Evolutionary conservation across 1,284 basidiomycete genomes (phyloP).

Genomic region (Fomes fomentarius): DNA sequence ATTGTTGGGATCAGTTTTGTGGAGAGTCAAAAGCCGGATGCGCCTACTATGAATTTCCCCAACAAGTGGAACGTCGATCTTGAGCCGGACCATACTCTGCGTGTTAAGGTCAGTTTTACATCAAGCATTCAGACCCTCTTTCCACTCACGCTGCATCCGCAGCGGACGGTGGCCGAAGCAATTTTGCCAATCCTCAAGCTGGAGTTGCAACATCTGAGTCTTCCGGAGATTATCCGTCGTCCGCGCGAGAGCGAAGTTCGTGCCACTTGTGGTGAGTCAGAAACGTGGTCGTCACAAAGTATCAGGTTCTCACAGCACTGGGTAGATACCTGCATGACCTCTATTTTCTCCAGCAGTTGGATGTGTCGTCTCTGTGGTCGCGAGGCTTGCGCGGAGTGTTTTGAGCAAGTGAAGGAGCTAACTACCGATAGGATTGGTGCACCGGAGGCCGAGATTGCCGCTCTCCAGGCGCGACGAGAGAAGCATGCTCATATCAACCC

Average conservation of each 20-base stretch:
- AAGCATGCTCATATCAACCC: constrained; percentile 68
- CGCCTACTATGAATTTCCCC: constrained; percentile 67
- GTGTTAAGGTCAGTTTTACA: constrained; percentile 56
- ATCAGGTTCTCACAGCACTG: constrained; percentile 10
- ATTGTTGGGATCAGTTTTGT: constrained; percentile 71
- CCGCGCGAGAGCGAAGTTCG: constrained; percentile 79
- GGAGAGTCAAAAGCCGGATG: constrained; percentile 59
- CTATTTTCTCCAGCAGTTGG: constrained; percentile 88
- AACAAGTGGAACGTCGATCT: constrained; percentile 65
- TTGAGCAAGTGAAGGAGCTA: constrained; percentile 67
- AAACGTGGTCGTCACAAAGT: constrained; percentile 9
- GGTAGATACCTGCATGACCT: constrained; percentile 89
- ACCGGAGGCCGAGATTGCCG: constrained; percentile 49
- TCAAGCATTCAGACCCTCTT: not conserved
- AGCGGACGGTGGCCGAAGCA: constrained; percentile 71
- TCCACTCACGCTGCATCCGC: constrained; percentile 1
- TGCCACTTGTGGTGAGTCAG: constrained; percentile 76
- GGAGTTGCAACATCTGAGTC: constrained; percentile 72
- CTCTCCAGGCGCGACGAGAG: constrained; percentile 54
- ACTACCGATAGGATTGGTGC: constrained; percentile 55
- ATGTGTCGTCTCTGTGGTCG: constrained; percentile 90
- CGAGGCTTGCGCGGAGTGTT: constrained; percentile 88
- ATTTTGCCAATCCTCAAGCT: constrained; percentile 69
- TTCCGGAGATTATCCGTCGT: constrained; percentile 66
- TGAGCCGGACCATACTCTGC: constrained; percentile 48